Base-by-base conservation (phyloP, 805 yeast genomes). In the Cyberlindnera samutprakarnensis region DNA sequence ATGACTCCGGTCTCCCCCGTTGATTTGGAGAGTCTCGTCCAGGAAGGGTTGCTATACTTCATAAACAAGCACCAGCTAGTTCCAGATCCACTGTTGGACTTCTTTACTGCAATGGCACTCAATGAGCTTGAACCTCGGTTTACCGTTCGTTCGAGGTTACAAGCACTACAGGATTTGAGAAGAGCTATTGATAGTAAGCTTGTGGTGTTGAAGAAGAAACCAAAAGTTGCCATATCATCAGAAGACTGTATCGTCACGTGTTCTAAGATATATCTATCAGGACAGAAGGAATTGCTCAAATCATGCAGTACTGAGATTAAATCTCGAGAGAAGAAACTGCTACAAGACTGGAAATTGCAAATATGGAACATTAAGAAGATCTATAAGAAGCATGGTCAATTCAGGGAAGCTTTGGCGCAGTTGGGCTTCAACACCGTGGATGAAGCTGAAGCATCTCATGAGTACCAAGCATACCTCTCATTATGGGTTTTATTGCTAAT, bases 101-200 rank as follows among this genome's bases (percentile, higher is more conserved):
- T 62, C 15, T 63, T 61, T 36, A 39, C 52, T 7, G 51, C 39
- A 26, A 25, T 60, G 15, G 42, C 42, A 4, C 37, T 49, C 2
- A 67, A 68, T 54, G 72, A 68, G 21, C 13, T 13, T 5, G 60
- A 56, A 30, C 23, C 10, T 6, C 43, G 36, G 14, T 53, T 61
- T 24, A 64, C 70, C 2, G 44, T 72, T 15, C 62, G 86, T 43
- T 66, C 75, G 64, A 60, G 64, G 36, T 54, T 80, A 9, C 72
- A 75, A 15, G 85, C 83, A 0, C 44, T 78, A 25, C 70, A 74
- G 36, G 64, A 67, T 32, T 46, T 79, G 27, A 62, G 76, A 31
- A 53, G 55, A 9, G 79, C 86, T 0, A 42, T 79, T 7, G 74
- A 72, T 25, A 49, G 64, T 8, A 78, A 80, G 41, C 41, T 59